A percentile compares a stretch with the other conserved stretches of the same genome.
Evolutionary conservation across 495 filamentous ascomycete species (phyloP).

Genomic region (Cenococcum geophilum): DNA sequence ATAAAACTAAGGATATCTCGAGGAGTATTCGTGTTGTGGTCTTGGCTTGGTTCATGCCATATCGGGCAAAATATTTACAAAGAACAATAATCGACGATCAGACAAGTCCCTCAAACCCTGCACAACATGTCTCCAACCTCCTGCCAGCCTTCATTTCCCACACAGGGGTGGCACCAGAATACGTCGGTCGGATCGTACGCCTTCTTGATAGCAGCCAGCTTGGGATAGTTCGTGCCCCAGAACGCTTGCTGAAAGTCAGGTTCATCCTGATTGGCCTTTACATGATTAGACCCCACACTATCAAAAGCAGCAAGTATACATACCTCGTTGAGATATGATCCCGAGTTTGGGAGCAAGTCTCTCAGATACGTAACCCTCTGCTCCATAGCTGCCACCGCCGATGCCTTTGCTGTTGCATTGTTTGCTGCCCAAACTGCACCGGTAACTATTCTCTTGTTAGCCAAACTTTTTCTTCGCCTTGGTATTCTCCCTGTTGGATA

Average conservation of each 20-base stretch:
- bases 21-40: no score
- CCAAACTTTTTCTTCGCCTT: background rate
- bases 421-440: no score
- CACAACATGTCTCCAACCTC: background rate
- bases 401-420: background rate
- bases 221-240: constrained; percentile 1
- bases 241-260: background rate
- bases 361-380: no score
- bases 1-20: no score
- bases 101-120: no score
- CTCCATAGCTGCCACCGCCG: no score
- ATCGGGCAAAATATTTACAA: no score
- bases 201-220: background rate
- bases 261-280: background rate
- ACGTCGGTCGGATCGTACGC: background rate
- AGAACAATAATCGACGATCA: no score
- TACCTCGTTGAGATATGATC: constrained; percentile 1
- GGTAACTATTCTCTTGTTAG: no score
- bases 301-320: no score
- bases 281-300: no score
- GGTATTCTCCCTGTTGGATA: background rate
- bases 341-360: background rate
- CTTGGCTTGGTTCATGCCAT: no score
- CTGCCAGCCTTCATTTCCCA: background rate
- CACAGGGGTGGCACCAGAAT: background rate